phyloP scores from a whole-genome alignment of 2,329 filamentous ascomycete genomes.

The Mycosphaerella sp. region DNA sequence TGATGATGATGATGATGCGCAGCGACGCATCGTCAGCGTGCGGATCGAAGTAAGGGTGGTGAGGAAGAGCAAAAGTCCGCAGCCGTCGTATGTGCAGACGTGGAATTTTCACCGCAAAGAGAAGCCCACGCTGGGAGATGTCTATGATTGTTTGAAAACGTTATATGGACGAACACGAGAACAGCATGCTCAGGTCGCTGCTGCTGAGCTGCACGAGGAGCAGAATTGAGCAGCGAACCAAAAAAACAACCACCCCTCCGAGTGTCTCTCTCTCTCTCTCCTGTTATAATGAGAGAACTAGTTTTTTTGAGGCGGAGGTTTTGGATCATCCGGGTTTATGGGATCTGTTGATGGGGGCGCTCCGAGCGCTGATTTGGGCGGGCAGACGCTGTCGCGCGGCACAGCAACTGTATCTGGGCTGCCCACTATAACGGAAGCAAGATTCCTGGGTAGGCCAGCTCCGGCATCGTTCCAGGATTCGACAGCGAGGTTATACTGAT shows the following conservation, averaged over 20 bases:
- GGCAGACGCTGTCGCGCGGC: background rate
- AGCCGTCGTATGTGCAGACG: background rate
- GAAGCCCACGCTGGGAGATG: background rate
- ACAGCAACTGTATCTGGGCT: background rate
- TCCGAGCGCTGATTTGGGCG: background rate
- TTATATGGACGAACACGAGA: background rate
- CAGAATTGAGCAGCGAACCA: background rate
- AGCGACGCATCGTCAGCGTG: background rate
- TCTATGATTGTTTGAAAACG: background rate
- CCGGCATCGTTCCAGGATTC: constrained; percentile 8
- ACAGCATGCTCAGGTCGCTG: background rate
- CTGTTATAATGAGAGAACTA: background rate
- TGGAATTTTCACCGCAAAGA: background rate
- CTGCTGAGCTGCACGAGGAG: background rate
- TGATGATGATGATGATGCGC: background rate
- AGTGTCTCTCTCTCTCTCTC: background rate
- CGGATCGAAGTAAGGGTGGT: background rate
- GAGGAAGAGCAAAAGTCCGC: background rate
- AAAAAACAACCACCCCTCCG: background rate
- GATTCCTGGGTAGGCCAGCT: background rate
- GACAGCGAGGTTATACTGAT: background rate
- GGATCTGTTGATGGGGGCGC: background rate
- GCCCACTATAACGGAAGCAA: background rate
- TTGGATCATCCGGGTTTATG: background rate
- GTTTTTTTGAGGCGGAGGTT: background rate